Conservation (phyloP, 2,329 filamentous ascomycete species). For the Sporothrix brunneoviolacea region DNA sequence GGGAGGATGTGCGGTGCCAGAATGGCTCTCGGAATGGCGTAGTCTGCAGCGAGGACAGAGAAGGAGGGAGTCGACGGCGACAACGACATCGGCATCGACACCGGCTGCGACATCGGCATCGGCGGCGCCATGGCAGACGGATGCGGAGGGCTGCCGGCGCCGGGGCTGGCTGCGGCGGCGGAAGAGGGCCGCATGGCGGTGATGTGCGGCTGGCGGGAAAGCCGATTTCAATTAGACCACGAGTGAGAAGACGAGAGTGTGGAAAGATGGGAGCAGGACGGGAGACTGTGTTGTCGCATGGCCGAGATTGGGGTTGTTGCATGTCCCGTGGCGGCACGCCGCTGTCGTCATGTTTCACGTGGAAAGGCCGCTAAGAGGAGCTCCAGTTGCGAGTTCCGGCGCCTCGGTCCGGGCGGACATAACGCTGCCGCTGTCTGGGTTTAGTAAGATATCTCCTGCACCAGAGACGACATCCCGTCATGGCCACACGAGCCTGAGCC, state of each 20-base stretch:
- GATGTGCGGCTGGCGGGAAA: no score
- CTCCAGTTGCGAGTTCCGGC: conserved; percentile 3
- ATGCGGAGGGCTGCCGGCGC: neutral
- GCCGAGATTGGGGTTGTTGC: neutral
- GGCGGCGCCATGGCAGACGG: no score
- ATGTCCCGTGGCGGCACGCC: neutral
- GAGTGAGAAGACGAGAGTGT: neutral
- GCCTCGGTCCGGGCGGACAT: conserved; percentile 11
- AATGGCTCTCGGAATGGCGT: conserved; percentile 8
- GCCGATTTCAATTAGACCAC: no score
- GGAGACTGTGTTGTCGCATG: no score
- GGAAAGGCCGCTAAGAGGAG: conserved; percentile 1
- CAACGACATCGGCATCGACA: neutral
- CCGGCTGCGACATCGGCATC: no score
- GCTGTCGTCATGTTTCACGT: conserved; percentile 17
- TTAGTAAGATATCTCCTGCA: no score
- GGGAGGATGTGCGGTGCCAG: neutral
- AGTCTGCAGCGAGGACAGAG: conserved; percentile 1
- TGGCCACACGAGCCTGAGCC: no score
- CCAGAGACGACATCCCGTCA: no score
- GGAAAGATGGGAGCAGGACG: neutral
- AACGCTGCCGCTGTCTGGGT: no score
- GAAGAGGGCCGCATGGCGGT: neutral
- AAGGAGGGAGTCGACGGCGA: neutral
- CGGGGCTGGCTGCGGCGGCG: neutral